Base-by-base conservation (phyloP, 1,139 yeast species). In the Debaryomyces nepalensis region DNA sequence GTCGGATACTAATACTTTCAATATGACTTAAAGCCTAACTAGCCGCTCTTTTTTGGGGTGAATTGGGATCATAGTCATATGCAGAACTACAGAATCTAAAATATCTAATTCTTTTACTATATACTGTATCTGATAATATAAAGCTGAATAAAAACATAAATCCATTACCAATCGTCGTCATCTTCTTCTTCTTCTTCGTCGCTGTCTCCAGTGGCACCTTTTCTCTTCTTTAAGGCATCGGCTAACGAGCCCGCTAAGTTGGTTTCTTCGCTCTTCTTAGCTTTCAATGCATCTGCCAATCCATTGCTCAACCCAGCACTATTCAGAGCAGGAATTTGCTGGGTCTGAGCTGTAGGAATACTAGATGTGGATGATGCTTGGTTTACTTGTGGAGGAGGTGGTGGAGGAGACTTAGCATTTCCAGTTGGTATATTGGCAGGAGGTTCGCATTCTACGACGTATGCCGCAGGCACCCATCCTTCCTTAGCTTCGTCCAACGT, bases 391-490 rank as follows among this genome's bases (percentile, higher is more conserved):
- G 37, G 30, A 19, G 35, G 42, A 43, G 46, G 20, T 8, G 79
- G 68, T 1, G 74, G 64, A 2, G 73, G 62, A 0, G 66, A 53
- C 4, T 63, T 53, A 9, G 51, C 47, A 6, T 49, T 40, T 4
- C 48, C 51, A 1, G 59, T 61, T 23, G 55, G 48, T 9, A 55
- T 49, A 27, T 57, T 51, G 2, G 66, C 63, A 12, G 78, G 81
- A 16, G 77, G 75, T 10, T 63, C 76, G 61, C 79, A 79, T 55
- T 84, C 87, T 42, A 81, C 83, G 56, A 93, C 81, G 60, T 91
- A 95, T 15, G 95, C 87, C 23, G 95, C 85, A 9, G 99, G 99
- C 8, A 95, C 93, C 99, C 99, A 95, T 3, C 99, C 99, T 63
- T 91, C 96, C 43, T 72, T 79, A 2, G 84, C 60, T 36, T 87